A percentile compares a stretch with the other conserved stretches of the same genome.
These are phyloP conservation scores for Yamadazyma sp. DNA, from an alignment of 805 yeast species.

Conservation along the genomic window DNA sequence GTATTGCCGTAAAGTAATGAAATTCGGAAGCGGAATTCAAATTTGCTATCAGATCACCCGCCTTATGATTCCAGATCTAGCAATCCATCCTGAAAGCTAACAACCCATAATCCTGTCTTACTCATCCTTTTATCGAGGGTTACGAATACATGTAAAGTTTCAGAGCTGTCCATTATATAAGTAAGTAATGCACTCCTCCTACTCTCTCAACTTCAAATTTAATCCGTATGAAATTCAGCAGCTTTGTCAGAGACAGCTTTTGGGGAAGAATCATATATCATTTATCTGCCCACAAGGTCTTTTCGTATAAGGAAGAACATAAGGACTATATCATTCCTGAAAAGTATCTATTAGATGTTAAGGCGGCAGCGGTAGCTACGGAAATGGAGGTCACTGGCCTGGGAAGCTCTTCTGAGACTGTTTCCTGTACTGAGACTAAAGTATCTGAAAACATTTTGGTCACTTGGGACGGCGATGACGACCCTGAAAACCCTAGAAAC, in stretches of 20 bases:
- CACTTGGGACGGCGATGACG: constrained; percentile 44
- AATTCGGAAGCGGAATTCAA: too few relatives aligned
- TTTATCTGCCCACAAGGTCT: constrained; percentile 3
- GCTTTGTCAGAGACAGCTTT: constrained; percentile 2
- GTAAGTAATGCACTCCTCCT: neutral
- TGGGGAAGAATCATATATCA: constrained; percentile 6
- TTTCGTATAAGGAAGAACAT: constrained; percentile 5
- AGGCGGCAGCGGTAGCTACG: neutral
- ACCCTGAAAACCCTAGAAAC: constrained; percentile 56
- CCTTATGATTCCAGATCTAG: too few relatives aligned
- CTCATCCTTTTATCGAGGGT: too few relatives aligned
- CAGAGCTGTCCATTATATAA: too few relatives aligned
- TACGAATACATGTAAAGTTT: too few relatives aligned
- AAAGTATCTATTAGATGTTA: constrained; percentile 21
- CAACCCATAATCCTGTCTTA: too few relatives aligned
- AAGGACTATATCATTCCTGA: constrained; percentile 13
- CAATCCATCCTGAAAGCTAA: too few relatives aligned
- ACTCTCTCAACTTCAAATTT: neutral
- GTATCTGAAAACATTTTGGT: constrained; percentile 2
- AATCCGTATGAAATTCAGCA: too few relatives aligned
- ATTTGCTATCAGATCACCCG: too few relatives aligned
- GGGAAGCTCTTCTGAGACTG: neutral
- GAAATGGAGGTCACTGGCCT: neutral
- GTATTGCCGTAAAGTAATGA: too few relatives aligned
- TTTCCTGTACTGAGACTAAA: neutral